Evolutionary conservation across 192 early-diverging fungal genomes (phyloP).

Genomic region (Coemansia sp.): DNA sequence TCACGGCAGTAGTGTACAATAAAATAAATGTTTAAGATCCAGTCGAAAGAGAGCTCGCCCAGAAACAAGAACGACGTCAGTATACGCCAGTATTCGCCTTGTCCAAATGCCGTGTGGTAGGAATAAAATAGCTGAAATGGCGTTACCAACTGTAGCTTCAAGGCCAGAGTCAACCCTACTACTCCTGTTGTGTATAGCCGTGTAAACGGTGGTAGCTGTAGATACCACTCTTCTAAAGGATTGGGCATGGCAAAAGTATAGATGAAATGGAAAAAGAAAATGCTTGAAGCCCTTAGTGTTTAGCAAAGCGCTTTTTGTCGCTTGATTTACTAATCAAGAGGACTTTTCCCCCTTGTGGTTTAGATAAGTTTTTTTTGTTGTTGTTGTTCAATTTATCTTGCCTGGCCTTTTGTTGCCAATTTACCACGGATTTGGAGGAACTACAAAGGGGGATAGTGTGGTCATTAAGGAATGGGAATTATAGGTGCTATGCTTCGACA

Average conservation of each 20-base stretch:
- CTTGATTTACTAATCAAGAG: no score
- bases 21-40: constrained; percentile 92
- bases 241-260: constrained; percentile 42
- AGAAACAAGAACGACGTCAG: constrained; percentile 93
- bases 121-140: constrained; percentile 81
- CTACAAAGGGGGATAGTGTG: no score
- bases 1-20: constrained; percentile 81
- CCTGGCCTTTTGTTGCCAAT: no score
- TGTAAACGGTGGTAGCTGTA: constrained; percentile 82
- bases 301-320: no score
- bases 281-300: no score
- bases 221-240: constrained; percentile 83
- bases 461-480: no score
- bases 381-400: no score
- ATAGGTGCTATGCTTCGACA: background rate
- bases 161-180: constrained; percentile 69
- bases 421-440: no score
- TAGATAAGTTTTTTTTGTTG: no score
- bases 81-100: constrained; percentile 88
- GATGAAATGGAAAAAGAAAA: background rate
- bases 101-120: constrained; percentile 64
- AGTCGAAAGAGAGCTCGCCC: constrained; percentile 86
- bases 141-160: constrained; percentile 82
- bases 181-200: constrained; percentile 83
- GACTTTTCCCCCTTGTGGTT: no score